Conservation (phyloP, 495 filamentous ascomycete genomes). For the Aspergillus mulundensis region DNA sequence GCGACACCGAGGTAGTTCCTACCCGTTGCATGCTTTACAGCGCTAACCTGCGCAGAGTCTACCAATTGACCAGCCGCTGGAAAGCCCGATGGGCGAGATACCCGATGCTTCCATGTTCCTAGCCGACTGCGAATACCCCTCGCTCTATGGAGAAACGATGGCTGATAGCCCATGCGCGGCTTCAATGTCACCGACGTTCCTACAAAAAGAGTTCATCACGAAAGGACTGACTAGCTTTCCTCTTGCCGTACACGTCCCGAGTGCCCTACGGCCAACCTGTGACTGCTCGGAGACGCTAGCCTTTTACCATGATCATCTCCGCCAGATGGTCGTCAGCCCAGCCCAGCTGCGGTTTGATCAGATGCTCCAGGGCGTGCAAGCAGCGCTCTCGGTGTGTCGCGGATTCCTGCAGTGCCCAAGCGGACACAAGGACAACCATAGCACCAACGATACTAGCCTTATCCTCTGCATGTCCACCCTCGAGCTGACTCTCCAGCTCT, state of each 20-base stretch:
- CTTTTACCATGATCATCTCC: conserved; percentile 35
- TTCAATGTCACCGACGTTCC: conserved; percentile 37
- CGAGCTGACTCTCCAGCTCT: conserved; percentile 33
- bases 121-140: conserved; percentile 15
- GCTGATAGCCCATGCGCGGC: conserved; percentile 24
- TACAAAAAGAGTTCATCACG: conserved; percentile 28
- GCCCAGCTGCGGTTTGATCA: conserved; percentile 35
- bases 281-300: conserved; percentile 34
- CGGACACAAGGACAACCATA: conserved; percentile 39
- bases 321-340: conserved; percentile 28
- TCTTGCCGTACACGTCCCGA: conserved; percentile 26
- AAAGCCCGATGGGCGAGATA: conserved; percentile 17
- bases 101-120: conserved; percentile 13
- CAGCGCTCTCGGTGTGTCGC: conserved; percentile 31
- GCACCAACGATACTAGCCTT: conserved; percentile 22
- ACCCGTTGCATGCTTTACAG: background rate
- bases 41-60: background rate
- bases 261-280: conserved; percentile 23
- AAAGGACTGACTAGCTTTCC: conserved; percentile 31
- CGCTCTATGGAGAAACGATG: conserved; percentile 5
- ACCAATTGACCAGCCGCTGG: conserved; percentile 9
- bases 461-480: conserved; percentile 32
- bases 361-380: conserved; percentile 33
- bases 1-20: background rate
- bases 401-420: conserved; percentile 34